Percentiles rank a stretch among this genome's conserved stretches.
These are phyloP conservation scores for Casuarina cunninghamiana DNA, from an alignment of 306 rosid genomes.

Conservation along the genomic window DNA sequence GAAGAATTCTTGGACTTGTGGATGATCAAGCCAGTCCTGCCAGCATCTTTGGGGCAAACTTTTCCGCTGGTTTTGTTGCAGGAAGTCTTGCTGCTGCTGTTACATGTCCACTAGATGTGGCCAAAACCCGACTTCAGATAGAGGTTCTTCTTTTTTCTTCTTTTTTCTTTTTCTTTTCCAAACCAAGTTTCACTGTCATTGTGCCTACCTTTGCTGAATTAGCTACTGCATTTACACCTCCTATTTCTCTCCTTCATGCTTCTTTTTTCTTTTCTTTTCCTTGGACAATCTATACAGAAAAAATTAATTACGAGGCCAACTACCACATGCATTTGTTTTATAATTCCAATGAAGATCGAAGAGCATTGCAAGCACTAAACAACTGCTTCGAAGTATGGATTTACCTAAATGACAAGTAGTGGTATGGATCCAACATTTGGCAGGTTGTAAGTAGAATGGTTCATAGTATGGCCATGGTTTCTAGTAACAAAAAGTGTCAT, in stretches of 20 bases:
- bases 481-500: not conserved
- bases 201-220: constrained; percentile 2
- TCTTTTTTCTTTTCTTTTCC: not conserved
- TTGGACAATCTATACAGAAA: not conserved
- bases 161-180: constrained; percentile 5
- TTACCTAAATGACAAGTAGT: not conserved
- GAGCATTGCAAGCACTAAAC: not conserved
- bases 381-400: not conserved
- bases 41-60: constrained; percentile 72
- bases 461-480: not conserved
- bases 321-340: not conserved
- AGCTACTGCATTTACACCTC: not conserved
- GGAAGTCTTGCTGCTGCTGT: constrained; percentile 89
- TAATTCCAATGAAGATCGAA: not conserved
- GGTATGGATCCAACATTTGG: not conserved
- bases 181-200: constrained; percentile 16
- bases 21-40: constrained; percentile 63
- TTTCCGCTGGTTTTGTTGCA: constrained; percentile 80
- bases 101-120: constrained; percentile 96
- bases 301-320: not conserved
- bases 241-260: not conserved
- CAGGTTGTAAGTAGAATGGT: not conserved
- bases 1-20: constrained; percentile 53
- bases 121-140: constrained; percentile 85
- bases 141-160: constrained; percentile 51